Evolutionary conservation across 306 rosid genomes (phyloP).

Genomic region (Gastrolobium bilobum): DNA sequence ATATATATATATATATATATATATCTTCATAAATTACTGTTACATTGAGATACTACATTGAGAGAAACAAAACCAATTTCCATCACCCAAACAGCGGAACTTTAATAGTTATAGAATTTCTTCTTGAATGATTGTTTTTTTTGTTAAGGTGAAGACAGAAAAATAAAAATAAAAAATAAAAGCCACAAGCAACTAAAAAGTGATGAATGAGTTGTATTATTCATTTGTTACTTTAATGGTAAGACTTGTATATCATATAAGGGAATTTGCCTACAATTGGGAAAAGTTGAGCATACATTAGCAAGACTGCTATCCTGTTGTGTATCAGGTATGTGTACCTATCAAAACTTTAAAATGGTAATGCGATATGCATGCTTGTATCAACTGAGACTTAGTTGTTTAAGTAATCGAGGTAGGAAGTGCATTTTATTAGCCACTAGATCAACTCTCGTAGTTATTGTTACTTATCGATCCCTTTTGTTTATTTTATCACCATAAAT

Average conservation of each 20-base stretch:
- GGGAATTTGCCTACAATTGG: constrained; percentile 20
- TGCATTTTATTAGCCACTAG: neutral
- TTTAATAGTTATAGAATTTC: neutral
- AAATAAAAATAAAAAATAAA: neutral
- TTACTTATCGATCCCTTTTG: no score
- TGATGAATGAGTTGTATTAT: constrained; percentile 21
- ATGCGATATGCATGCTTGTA: neutral
- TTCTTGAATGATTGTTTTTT: constrained; percentile 24
- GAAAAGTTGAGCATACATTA: constrained; percentile 9
- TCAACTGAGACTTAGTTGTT: neutral
- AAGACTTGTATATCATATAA: neutral
- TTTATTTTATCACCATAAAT: no score
- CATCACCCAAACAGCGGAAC: no score
- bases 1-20: no score
- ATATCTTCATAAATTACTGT: no score
- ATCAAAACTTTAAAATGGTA: constrained; percentile 19
- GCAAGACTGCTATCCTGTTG: neutral
- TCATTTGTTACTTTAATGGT: neutral
- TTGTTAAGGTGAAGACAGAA: constrained; percentile 6
- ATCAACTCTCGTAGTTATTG: constrained; percentile 20
- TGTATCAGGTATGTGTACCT: constrained; percentile 7
- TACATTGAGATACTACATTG: no score
- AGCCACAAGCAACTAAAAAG: constrained; percentile 30
- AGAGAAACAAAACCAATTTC: no score
- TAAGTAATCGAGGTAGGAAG: constrained; percentile 9